These are phyloP conservation scores for Boletus subcaerulescens DNA, from an alignment of 768 basidiomycete species.

Conservation along the genomic window DNA sequence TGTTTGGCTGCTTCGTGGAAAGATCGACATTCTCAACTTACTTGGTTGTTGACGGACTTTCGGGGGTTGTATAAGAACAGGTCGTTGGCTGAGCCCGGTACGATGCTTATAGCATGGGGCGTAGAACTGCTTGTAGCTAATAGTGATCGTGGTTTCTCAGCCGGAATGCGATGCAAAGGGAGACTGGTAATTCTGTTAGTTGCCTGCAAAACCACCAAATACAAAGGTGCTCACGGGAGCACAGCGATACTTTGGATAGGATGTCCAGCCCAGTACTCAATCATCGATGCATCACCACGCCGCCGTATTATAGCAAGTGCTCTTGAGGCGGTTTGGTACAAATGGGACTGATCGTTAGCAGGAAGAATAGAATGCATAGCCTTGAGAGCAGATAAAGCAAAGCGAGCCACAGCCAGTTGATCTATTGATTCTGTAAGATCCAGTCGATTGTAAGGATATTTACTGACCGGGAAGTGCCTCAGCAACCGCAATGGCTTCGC, in stretches of 20 bases:
- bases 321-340: slow-evolving; percentile 68
- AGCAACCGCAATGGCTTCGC: slow-evolving; percentile 88
- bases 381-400: slow-evolving; percentile 85
- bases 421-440: slow-evolving; percentile 45
- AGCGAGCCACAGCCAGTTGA: slow-evolving; percentile 79
- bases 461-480: slow-evolving; percentile 83
- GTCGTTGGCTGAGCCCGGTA: slow-evolving; percentile 60
- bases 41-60: slow-evolving; percentile 55
- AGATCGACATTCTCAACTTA: slow-evolving; percentile 29
- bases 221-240: slow-evolving; percentile 54
- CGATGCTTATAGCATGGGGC: slow-evolving; percentile 40
- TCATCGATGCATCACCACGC: slow-evolving; percentile 64
- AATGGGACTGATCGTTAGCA: slow-evolving; percentile 74
- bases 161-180: slow-evolving; percentile 64
- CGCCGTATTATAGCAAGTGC: slow-evolving; percentile 73
- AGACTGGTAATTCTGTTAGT: slow-evolving; percentile 44
- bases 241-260: slow-evolving; percentile 79
- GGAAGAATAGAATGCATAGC: slow-evolving; percentile 66
- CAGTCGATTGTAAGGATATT: neutral
- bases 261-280: slow-evolving; percentile 87
- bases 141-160: slow-evolving; percentile 66
- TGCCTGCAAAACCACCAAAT: neutral
- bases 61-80: slow-evolving; percentile 94
- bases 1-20: slow-evolving; percentile 2
- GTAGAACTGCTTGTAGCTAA: slow-evolving; percentile 42